Base-by-base conservation (phyloP, 2,329 filamentous ascomycete species). In the Colletotrichum musae region DNA sequence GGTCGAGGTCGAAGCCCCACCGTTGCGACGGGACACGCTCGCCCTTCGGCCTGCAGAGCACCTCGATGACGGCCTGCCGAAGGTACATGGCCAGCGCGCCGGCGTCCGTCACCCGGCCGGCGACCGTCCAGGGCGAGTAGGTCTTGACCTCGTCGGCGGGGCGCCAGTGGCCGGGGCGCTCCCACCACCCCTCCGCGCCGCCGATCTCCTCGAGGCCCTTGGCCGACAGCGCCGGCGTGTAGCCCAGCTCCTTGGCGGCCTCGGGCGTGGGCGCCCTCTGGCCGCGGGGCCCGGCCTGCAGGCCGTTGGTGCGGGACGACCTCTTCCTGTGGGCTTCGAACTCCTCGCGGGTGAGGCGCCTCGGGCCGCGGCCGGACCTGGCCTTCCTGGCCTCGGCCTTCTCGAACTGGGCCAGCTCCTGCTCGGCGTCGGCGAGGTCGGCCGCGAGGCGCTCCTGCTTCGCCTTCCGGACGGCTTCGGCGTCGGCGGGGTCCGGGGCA, bases 41-140 rank as follows among this genome's bases (percentile, higher is more conserved):
- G 21, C 2, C 21, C 21, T 4, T 24, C 21, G 21, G 21, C 32
- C 32, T 36, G 1, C 84, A 82, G 0, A 88, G 76, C 2, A 83
- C 81, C 80, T 90, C 88, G 5, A 87, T 76, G 0, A 89, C 80
- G 2, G 88, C 87, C 58, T 86, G 80, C 51, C 86, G 79, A 41
- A 86, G 80, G 28, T 83, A 78, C 12, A 84, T 81, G 77, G 88
- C 84, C 16, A 89, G 75, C 12, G 86, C 73, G 1, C 77, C 77
- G 28, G 79, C 75, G 39, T 88, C 84, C 32, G 77, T 75, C 9
- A 86, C 78, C 74, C 80, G 83, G 1, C 77, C 74, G 6, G 73
- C 65, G 43, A 78, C 78, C 58, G 77, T 79, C 18, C 12, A n/a
- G n/a, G 21, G 13, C 61, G 74, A 73, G 72, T 89, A 89, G 13